phyloP scores from a whole-genome alignment of 345 rosid species.

The Brassica juncea region DNA sequence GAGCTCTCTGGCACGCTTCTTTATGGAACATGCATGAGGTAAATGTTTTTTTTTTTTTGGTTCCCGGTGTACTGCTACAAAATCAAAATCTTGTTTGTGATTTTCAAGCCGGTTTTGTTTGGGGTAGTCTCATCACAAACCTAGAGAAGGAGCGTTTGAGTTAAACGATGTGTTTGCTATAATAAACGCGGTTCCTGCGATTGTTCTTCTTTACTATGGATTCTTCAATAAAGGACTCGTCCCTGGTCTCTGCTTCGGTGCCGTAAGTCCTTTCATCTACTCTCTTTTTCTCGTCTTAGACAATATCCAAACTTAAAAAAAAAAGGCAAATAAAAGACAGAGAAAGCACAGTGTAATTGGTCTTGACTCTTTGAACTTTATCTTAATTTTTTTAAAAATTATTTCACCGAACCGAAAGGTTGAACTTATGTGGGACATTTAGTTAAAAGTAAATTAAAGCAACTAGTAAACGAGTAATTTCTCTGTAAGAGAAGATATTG shows the following conservation, averaged over 20 bases:
- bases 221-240: slow-evolving; percentile 74
- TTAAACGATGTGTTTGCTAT: slow-evolving; percentile 90
- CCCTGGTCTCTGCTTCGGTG: slow-evolving; percentile 90
- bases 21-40: slow-evolving; percentile 96
- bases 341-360: too few species aligned
- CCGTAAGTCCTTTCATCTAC: slow-evolving; percentile 51
- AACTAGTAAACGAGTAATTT: too few species aligned
- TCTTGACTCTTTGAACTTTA: too few species aligned
- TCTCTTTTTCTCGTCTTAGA: background rate
- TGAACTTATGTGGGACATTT: too few species aligned
- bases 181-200: slow-evolving; percentile 82
- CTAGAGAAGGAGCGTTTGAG: slow-evolving; percentile 89
- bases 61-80: background rate
- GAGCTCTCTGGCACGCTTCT: slow-evolving; percentile 90
- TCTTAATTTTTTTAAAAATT: too few species aligned
- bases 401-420: too few species aligned
- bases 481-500: too few species aligned
- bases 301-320: background rate
- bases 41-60: background rate
- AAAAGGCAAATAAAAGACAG: too few species aligned
- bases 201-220: slow-evolving; percentile 72
- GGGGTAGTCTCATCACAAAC: slow-evolving; percentile 82
- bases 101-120: background rate
- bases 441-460: too few species aligned
- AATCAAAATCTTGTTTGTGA: background rate